A percentile compares a stretch with the other conserved stretches of the same genome.
phyloP scores from a whole-genome alignment of 192 early-diverging fungal genomes.

The Phycomyces nitens region DNA sequence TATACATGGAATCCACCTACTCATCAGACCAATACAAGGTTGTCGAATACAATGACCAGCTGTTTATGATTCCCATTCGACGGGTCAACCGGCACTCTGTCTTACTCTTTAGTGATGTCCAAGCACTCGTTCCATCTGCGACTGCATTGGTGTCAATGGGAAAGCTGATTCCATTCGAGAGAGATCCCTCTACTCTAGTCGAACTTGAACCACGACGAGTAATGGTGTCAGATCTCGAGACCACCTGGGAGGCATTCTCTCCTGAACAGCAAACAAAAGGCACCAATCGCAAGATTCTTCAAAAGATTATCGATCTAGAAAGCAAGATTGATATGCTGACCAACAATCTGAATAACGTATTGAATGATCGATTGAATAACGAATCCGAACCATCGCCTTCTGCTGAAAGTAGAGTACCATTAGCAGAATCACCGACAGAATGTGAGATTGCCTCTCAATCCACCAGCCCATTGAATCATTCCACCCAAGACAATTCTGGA shows the following conservation, averaged over 20 bases:
- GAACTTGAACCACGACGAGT: conserved; percentile 13
- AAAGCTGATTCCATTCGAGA: conserved; percentile 18
- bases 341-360: not conserved
- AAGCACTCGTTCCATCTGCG: conserved; percentile 23
- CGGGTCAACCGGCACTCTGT: conserved; percentile 8
- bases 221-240: not conserved
- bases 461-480: not conserved
- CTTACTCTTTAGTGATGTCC: conserved; percentile 24
- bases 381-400: too few relatives aligned
- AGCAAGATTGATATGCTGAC: conserved; percentile 10
- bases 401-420: too few relatives aligned
- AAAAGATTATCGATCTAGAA: conserved; percentile 1
- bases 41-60: conserved; percentile 16
- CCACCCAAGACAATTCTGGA: not conserved
- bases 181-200: not conserved
- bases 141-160: conserved; percentile 22
- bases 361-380: not conserved
- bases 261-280: not conserved
- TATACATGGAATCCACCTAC: too few relatives aligned
- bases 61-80: conserved; percentile 24
- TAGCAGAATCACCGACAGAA: not conserved
- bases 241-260: conserved; percentile 9
- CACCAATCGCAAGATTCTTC: not conserved
- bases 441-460: not conserved
- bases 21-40: conserved; percentile 8